These are phyloP conservation scores for Gaultheria prostrata DNA, from an alignment of 148 eudicot genomes.

Conservation along the genomic window DNA sequence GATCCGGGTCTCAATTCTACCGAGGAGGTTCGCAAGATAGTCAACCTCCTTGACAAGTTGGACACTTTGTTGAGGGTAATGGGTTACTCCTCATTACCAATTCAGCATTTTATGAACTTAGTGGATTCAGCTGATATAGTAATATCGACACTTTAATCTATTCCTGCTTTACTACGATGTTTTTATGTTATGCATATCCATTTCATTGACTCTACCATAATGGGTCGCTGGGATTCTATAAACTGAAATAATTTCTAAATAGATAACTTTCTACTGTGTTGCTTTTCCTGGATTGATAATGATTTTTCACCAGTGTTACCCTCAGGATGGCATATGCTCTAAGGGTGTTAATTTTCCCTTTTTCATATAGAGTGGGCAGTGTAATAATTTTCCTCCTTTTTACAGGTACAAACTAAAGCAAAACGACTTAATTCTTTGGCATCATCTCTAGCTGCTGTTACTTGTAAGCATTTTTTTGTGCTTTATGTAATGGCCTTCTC, in stretches of 20 bases:
- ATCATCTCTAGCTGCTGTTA: constrained; percentile 52
- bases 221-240: neutral
- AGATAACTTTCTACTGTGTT: neutral
- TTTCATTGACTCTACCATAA: neutral
- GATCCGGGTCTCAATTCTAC: constrained; percentile 85
- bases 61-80: constrained; percentile 60
- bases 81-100: constrained; percentile 14
- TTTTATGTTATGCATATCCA: neutral
- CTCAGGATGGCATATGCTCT: neutral
- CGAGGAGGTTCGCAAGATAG: constrained; percentile 66
- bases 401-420: constrained; percentile 65
- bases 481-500: constrained; percentile 3
- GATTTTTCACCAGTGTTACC: neutral
- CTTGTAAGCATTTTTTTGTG: constrained; percentile 45
- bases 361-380: neutral
- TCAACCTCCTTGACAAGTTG: constrained; percentile 72
- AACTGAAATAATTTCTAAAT: neutral
- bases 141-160: neutral
- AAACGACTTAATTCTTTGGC: constrained; percentile 59
- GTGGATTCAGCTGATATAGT: neutral
- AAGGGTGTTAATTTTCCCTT: neutral
- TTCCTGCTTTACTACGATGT: neutral
- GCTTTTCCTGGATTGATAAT: neutral
- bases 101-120: neutral
- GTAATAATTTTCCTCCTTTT: constrained; percentile 9